phyloP scores from a whole-genome alignment of 2,329 filamentous ascomycete species.

The Aplosporella prunicola region DNA sequence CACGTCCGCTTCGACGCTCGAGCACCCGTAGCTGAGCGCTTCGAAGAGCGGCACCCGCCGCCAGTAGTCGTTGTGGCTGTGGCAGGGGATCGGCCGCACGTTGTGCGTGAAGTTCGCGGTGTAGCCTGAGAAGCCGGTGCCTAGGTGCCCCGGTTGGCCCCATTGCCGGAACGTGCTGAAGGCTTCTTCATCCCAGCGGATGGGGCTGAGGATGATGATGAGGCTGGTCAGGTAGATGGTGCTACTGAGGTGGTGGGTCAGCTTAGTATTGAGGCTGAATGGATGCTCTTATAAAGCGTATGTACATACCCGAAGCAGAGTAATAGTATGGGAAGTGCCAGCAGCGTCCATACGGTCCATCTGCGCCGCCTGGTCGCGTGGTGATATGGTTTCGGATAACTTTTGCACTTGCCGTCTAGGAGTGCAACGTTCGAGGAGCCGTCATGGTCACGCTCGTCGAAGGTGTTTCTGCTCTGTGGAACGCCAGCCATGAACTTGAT shows the following conservation, averaged over 20 bases:
- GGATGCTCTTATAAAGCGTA: too few species aligned
- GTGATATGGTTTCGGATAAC: too few species aligned
- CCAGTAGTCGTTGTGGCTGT: constrained; percentile 54
- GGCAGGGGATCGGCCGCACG: constrained; percentile 41
- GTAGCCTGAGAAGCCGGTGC: constrained; percentile 22
- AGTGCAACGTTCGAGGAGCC: too few species aligned
- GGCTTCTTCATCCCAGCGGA: constrained; percentile 28
- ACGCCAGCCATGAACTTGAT: too few species aligned
- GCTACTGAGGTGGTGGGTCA: constrained; percentile 28
- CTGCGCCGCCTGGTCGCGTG: too few species aligned
- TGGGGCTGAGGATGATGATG: constrained; percentile 25
- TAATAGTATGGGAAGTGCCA: too few species aligned
- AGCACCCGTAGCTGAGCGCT: constrained; percentile 46
- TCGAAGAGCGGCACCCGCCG: constrained; percentile 45
- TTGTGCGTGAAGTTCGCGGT: constrained; percentile 43
- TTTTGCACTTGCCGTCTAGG: too few species aligned
- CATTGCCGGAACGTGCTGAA: constrained; percentile 30
- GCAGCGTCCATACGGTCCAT: too few species aligned
- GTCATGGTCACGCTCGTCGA: too few species aligned
- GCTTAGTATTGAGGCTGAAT: too few species aligned
- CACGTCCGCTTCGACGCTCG: constrained; percentile 49
- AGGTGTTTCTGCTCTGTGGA: too few species aligned
- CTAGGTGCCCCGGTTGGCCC: constrained; percentile 29
- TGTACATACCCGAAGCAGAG: too few species aligned
- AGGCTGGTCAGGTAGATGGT: constrained; percentile 33